A percentile compares a stretch with the other conserved stretches of the same genome.
Evolutionary conservation across 345 rosid species (phyloP).

Genomic region (Citrus hindsii): DNA sequence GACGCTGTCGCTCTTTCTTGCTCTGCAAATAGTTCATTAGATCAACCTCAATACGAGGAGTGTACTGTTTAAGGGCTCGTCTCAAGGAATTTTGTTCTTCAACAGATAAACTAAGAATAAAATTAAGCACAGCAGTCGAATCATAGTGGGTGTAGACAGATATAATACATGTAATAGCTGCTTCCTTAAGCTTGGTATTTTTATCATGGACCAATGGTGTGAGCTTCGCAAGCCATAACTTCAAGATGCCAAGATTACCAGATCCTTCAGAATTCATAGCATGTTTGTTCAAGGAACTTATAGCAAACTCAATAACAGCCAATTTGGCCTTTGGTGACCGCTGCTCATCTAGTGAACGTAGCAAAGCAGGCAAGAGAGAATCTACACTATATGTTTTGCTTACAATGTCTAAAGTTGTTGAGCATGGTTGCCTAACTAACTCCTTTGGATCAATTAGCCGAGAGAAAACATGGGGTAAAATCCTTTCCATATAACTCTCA

Average conservation of each 20-base stretch:
- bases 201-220: conserved; percentile 83
- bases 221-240: conserved; percentile 93
- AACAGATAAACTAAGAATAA: conserved; percentile 87
- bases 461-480: conserved; percentile 94
- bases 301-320: conserved; percentile 93
- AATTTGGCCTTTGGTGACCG: conserved; percentile 97
- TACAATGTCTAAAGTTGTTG: conserved; percentile 86
- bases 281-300: conserved; percentile 86
- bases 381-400: conserved; percentile 90
- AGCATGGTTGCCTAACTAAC: conserved; percentile 93
- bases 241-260: conserved; percentile 81
- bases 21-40: conserved; percentile 89
- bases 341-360: conserved; percentile 97
- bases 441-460: conserved; percentile 97
- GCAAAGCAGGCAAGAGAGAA: conserved; percentile 89
- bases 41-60: conserved; percentile 99
- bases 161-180: conserved; percentile 89
- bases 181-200: conserved; percentile 91
- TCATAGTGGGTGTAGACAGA: conserved; percentile 89
- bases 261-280: conserved; percentile 73
- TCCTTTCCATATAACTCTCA: conserved; percentile 97
- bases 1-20: conserved; percentile 90
- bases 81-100: conserved; percentile 96
- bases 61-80: conserved; percentile 85
- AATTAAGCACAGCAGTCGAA: conserved; percentile 84